Evolutionary conservation across 1,139 yeast genomes (phyloP).

Genomic region (Yamadazyma atlantica): DNA sequence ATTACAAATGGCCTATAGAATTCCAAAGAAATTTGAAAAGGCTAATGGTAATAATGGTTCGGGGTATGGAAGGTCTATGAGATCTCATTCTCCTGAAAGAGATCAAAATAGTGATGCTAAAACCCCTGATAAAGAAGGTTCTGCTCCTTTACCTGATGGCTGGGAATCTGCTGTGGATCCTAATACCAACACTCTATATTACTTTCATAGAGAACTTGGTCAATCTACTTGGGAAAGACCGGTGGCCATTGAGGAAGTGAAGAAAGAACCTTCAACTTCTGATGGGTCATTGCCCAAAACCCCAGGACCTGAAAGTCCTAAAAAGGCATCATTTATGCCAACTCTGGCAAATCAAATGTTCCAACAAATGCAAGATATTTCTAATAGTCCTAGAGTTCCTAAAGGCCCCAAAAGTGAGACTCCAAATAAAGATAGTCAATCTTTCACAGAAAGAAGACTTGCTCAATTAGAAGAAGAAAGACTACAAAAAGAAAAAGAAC

Average conservation of each 20-base stretch:
- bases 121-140: constrained; percentile 7
- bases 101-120: constrained; percentile 4
- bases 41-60: constrained; percentile 5
- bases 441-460: constrained; percentile 16
- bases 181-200: constrained; percentile 44
- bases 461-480: constrained; percentile 39
- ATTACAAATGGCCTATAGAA: constrained; percentile 80
- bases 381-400: constrained; percentile 1
- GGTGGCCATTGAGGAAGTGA: constrained; percentile 7
- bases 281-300: not conserved
- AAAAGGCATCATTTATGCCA: not conserved
- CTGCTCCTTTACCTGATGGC: constrained; percentile 44
- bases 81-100: constrained; percentile 23
- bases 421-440: constrained; percentile 2
- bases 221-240: constrained; percentile 56
- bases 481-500: constrained; percentile 32
- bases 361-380: constrained; percentile 1
- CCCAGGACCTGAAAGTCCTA: constrained; percentile 1
- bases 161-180: constrained; percentile 55
- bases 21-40: constrained; percentile 49
- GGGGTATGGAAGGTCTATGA: constrained; percentile 21
- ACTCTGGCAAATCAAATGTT: not conserved
- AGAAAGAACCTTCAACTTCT: not conserved
- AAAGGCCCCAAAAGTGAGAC: constrained; percentile 5
- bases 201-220: constrained; percentile 49